A percentile compares a stretch with the other conserved stretches of the same genome.
phyloP scores from a whole-genome alignment of 1,284 basidiomycete species.

The Naganishia cerealis region DNA sequence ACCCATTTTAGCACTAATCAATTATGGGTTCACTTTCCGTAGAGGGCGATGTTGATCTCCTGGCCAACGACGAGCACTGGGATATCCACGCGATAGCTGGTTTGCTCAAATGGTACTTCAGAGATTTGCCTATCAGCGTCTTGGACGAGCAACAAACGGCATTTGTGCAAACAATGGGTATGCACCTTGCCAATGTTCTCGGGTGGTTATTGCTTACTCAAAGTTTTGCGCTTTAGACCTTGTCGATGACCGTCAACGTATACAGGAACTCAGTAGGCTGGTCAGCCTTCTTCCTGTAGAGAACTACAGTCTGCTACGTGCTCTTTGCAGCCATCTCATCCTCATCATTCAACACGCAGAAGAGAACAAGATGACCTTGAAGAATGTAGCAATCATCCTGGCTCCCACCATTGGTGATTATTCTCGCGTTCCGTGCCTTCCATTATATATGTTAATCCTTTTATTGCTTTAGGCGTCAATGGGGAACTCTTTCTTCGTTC shows the following conservation, averaged over 20 bases:
- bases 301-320: constrained; percentile 90
- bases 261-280: constrained; percentile 78
- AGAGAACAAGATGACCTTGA: constrained; percentile 96
- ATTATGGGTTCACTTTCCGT: neutral
- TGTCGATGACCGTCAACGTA: constrained; percentile 79
- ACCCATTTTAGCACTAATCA: constrained; percentile 1
- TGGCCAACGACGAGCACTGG: constrained; percentile 82
- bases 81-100: constrained; percentile 94
- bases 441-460: neutral
- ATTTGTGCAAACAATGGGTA: constrained; percentile 19
- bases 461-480: constrained; percentile 15
- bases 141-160: constrained; percentile 66
- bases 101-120: constrained; percentile 81
- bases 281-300: constrained; percentile 82
- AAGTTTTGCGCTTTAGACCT: constrained; percentile 63
- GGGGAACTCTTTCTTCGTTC: constrained; percentile 27
- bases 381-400: constrained; percentile 97
- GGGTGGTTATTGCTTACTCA: neutral
- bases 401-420: constrained; percentile 73
- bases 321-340: constrained; percentile 91
- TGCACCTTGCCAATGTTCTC: neutral
- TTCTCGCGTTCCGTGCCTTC: neutral
- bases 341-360: constrained; percentile 86
- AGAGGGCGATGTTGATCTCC: constrained; percentile 89
- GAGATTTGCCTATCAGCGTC: constrained; percentile 86